A percentile compares a stretch with the other conserved stretches of the same genome.
Evolutionary conservation across 257 asterid species (phyloP).

Genomic region (Jasminum sambac): DNA sequence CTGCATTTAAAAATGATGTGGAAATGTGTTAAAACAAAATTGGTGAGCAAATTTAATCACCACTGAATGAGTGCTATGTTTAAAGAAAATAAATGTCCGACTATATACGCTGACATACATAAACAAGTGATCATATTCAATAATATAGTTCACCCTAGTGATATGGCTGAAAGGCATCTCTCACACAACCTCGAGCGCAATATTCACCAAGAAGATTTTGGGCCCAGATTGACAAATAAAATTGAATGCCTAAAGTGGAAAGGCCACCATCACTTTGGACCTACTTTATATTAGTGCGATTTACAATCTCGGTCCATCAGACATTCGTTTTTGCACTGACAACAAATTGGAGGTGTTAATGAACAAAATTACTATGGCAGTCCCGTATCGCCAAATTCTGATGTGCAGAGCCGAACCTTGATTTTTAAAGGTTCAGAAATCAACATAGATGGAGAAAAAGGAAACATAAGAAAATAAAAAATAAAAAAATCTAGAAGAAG

Average conservation of each 20-base stretch:
- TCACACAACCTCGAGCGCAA: background rate
- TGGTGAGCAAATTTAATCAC: background rate
- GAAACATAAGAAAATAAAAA: too few species aligned
- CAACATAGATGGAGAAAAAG: background rate
- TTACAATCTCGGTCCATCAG: background rate
- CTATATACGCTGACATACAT: conserved; percentile 3
- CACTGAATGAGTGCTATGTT: background rate
- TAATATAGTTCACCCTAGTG: background rate
- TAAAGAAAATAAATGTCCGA: background rate
- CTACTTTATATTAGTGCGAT: too few species aligned
- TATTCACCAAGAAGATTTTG: background rate
- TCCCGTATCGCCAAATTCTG: conserved; percentile 14
- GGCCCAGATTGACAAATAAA: background rate
- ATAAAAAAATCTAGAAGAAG: too few species aligned
- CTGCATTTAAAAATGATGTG: conserved; percentile 40
- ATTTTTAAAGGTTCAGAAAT: conserved; percentile 1
- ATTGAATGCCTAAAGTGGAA: background rate
- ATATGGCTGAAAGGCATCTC: background rate
- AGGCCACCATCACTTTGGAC: background rate
- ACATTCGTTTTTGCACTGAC: conserved; percentile 2
- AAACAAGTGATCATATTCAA: background rate
- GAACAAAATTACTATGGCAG: background rate
- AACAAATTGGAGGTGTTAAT: conserved; percentile 4
- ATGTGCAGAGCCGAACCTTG: conserved; percentile 2
- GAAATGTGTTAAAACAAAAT: conserved; percentile 4